These are phyloP conservation scores for Lunularia cruciata DNA, from an alignment of 225 moss, liverwort and hornwort species.

Conservation along the genomic window DNA sequence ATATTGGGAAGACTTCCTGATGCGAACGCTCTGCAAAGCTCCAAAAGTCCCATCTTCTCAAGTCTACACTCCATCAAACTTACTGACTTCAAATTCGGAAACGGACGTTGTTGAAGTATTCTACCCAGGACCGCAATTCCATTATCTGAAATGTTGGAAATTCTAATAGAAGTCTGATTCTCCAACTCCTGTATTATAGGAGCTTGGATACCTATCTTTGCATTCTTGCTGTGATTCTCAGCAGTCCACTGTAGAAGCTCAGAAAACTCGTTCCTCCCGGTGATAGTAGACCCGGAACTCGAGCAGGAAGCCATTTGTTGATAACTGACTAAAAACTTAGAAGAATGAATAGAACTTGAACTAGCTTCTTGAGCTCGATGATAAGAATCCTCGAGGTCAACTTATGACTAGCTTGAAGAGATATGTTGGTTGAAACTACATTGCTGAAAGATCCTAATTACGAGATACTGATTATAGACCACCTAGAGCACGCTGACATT, in stretches of 20 bases:
- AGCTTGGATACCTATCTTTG: not conserved
- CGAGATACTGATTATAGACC: no score
- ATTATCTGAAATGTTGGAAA: slow-evolving; percentile 3
- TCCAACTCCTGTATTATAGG: slow-evolving; percentile 17
- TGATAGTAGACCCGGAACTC: not conserved
- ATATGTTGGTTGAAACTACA: no score
- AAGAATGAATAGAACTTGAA: no score
- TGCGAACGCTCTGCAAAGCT: slow-evolving; percentile 6
- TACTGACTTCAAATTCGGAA: slow-evolving; percentile 8
- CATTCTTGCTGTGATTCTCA: slow-evolving; percentile 7
- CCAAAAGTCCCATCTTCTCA: slow-evolving; percentile 1
- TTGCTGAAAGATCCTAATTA: no score
- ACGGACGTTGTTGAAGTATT: slow-evolving; percentile 6
- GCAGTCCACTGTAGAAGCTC: slow-evolving; percentile 9
- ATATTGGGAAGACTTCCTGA: not conserved
- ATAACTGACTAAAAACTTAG: no score
- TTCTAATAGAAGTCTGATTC: not conserved
- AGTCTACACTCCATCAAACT: not conserved
- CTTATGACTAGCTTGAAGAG: no score
- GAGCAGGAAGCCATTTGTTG: not conserved
- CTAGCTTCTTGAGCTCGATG: no score
- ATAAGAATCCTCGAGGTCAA: no score
- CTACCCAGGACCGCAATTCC: slow-evolving; percentile 5
- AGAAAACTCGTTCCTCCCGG: not conserved
- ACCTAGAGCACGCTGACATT: no score